Evolutionary conservation across 768 basidiomycete genomes (phyloP), one percentile per base, ranked within the genome.

Genomic region (Kwoniella dejecticola): DNA sequence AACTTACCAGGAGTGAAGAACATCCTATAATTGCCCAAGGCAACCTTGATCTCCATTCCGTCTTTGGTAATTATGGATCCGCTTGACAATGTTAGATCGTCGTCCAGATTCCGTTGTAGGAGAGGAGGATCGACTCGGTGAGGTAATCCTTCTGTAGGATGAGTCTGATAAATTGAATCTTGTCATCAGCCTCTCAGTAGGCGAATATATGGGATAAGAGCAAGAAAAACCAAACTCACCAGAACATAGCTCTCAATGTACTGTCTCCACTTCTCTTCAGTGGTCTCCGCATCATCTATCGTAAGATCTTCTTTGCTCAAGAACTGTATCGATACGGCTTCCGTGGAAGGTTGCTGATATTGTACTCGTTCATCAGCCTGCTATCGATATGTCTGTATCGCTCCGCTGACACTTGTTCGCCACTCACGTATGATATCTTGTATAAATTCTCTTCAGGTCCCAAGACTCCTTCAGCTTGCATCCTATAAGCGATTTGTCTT

Each of bases 271-370:
- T 79, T 69, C 61, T 81, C 78, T 47, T 77, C 72, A 1, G 74
- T 70, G 4, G 77, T 79, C 64, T 80, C 73, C 15, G 80, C 77
- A 62, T 82, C 82, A 62, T 82, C 81, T 38, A 80, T 69, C 17
- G 82, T 82, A 31, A 79, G 66, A 70, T 83, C 82, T 44, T 81
- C 80, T 62, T 78, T 79, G 24, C 78, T 76, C 23, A 83, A 69
- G 13, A 82, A 71, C 62, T 81, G 79, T 31, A 83, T 75, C 17
- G 77, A 71, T 4, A 82, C 57, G 2, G 71, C 64, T 17, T 79
- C 68, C 4, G 58, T 54, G 1, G 62, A 46, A 2, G 75, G 67
- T 48, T 79, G 66, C 81, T 81, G 33, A 7, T 7, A 15, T 56
- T 36, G 29, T 13, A 0, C 31, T 57, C 38, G 54, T 15, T 29